These are phyloP conservation scores for Colletotrichum sp. DNA, from an alignment of 2,329 filamentous ascomycete species.

Conservation along the genomic window DNA sequence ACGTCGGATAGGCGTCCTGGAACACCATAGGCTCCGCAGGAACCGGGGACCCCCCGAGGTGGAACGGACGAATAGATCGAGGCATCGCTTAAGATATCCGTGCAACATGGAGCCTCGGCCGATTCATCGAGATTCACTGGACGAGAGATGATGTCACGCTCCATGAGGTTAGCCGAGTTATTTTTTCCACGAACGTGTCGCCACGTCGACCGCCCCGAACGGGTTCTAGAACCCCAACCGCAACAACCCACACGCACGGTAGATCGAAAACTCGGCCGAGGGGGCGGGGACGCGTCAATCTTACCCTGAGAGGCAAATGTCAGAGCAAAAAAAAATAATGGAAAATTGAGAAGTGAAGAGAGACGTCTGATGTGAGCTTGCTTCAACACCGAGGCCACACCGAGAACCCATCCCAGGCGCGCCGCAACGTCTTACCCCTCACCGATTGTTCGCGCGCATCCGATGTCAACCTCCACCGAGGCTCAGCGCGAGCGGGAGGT, in stretches of 20 bases:
- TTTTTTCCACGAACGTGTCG: not conserved
- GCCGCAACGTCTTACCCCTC: not conserved
- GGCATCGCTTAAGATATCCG: not conserved
- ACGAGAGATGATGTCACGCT: not conserved
- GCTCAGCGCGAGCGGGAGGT: conserved; percentile 35
- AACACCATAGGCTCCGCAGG: not conserved
- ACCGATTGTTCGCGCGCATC: not conserved
- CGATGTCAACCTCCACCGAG: conserved; percentile 9
- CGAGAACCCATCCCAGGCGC: not conserved
- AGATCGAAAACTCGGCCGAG: not conserved
- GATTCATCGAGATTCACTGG: not conserved
- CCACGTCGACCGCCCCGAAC: not conserved
- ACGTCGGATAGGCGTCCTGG: not conserved
- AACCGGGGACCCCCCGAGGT: not conserved
- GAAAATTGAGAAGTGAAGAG: not conserved
- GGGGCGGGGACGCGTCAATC: not conserved
- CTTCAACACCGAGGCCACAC: not conserved
- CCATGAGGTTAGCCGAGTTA: not conserved
- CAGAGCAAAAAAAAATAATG: not conserved
- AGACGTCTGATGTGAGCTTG: not conserved
- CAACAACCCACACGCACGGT: not conserved
- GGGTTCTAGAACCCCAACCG: not conserved
- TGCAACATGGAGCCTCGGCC: not conserved
- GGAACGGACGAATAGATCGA: not conserved
- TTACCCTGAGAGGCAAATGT: not conserved